Base-by-base conservation (phyloP, 352 stramenopile genomes). In the Globisporangium sylvaticum region DNA sequence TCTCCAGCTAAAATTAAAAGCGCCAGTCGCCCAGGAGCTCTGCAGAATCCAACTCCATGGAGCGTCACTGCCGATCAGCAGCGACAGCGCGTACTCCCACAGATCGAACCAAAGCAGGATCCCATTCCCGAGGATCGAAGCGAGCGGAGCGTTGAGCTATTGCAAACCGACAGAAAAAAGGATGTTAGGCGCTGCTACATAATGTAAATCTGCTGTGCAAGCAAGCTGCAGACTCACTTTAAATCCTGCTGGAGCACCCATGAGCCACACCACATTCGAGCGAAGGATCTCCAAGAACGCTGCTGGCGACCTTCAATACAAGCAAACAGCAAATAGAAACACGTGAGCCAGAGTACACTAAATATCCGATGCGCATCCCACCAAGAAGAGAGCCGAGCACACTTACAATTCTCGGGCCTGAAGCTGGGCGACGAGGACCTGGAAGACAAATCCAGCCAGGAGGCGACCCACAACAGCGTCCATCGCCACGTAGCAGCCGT, bases 81-180 rank as follows among this genome's bases (percentile, higher is more conserved):
- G 24, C 18, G 71, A 72, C 9, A 94, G 77, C 6, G 79, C 31
- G 54, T 83, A 92, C 61, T 80, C 84, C 80, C 89, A 94, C 9
- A 91, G 66, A 27, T 93, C 78, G 20, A 96, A 76, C 78, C 87
- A 91, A 34, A 94, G 66, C 48, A 93, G 69, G 44, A 97, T 92
- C 3, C 80, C 81, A 46, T 90, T 91, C 59, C 89, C 90, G 39
- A 98, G 76, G 54, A 94, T 94, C 15, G 88, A 83, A 1, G 94
- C 95, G 8, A 98, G 71, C 0, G 90, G 80, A 5, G 89, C 79
- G 68, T 98, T 98, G 7, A 98, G 70, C 74, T 83, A n/a, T 22
- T 52, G 7, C 3, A 4, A 5, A 20, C 32, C 12, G 3, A 10
- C 4, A 20, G 8, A 10, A 18, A 1, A 18, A 52, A 20, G 2